phyloP scores from a whole-genome alignment of 805 yeast species.

The Cephaloascus albidus region DNA sequence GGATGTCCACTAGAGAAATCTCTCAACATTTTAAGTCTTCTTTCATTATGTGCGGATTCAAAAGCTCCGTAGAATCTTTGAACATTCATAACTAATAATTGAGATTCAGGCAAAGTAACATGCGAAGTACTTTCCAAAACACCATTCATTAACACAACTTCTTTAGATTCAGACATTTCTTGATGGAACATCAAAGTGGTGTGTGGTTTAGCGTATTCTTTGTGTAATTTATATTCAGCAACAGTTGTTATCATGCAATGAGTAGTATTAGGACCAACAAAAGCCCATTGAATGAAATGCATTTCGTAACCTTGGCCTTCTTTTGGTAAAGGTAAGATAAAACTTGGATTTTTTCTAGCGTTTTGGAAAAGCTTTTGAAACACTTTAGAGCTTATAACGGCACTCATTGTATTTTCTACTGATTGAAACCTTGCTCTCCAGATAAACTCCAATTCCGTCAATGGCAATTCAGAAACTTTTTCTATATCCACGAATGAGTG shows the following conservation, averaged over 20 bases:
- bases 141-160: slow-evolving; percentile 78
- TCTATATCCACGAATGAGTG: slow-evolving; percentile 62
- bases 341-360: slow-evolving; percentile 71
- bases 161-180: slow-evolving; percentile 54
- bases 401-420: slow-evolving; percentile 52
- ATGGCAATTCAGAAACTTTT: slow-evolving; percentile 47
- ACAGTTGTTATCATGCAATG: slow-evolving; percentile 88
- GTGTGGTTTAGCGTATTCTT: slow-evolving; percentile 91
- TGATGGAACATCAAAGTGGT: slow-evolving; percentile 84
- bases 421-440: slow-evolving; percentile 84
- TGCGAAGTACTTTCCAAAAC: slow-evolving; percentile 63
- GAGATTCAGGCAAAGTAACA: slow-evolving; percentile 67
- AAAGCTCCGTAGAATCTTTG: slow-evolving; percentile 80
- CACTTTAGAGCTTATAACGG: slow-evolving; percentile 48
- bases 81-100: slow-evolving; percentile 60
- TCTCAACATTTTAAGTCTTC: slow-evolving; percentile 48
- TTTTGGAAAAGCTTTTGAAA: slow-evolving; percentile 53
- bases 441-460: slow-evolving; percentile 61
- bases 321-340: slow-evolving; percentile 85
- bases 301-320: slow-evolving; percentile 56
- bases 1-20: slow-evolving; percentile 65
- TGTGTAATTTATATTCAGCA: slow-evolving; percentile 85
- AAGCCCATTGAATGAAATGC: slow-evolving; percentile 91
- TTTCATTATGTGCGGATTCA: slow-evolving; percentile 26
- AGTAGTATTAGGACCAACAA: slow-evolving; percentile 73